A percentile compares a stretch with the other conserved stretches of the same genome.
phyloP scores from a whole-genome alignment of 331 rosid species.

The Arachis monticola region DNA sequence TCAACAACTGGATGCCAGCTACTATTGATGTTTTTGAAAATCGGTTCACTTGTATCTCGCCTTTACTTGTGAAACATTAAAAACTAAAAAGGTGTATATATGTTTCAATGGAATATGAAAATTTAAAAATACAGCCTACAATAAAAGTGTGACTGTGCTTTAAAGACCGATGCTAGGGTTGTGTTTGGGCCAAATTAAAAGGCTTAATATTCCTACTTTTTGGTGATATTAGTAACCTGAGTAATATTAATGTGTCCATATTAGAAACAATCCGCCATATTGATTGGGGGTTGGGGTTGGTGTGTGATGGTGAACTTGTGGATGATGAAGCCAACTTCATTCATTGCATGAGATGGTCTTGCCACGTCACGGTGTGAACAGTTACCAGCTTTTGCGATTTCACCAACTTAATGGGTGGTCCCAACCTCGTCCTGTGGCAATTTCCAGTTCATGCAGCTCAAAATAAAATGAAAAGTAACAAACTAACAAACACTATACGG shows the following conservation, averaged over 20 bases:
- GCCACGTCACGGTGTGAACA: slow-evolving; percentile 15
- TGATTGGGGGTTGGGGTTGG: slow-evolving; percentile 4
- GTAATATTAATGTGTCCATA: not conserved
- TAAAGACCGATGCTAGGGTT: not conserved
- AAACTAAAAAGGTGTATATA: not conserved
- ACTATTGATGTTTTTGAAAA: not conserved
- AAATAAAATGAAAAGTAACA: no score
- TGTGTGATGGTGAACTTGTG: not conserved
- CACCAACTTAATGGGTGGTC: slow-evolving; percentile 1
- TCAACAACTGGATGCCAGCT: slow-evolving; percentile 35
- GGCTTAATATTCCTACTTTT: no score
- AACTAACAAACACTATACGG: no score
- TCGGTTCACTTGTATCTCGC: not conserved
- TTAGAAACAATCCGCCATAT: not conserved
- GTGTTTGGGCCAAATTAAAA: not conserved
- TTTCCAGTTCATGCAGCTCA: not conserved
- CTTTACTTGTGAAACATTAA: not conserved
- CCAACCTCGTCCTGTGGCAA: slow-evolving; percentile 1
- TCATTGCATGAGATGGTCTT: slow-evolving; percentile 11
- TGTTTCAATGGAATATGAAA: not conserved
- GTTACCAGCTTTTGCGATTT: not conserved
- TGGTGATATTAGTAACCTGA: no score
- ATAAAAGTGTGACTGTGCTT: no score
- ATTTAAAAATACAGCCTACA: no score
- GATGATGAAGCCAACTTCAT: not conserved